phyloP scores from a whole-genome alignment of 192 early-diverging fungal genomes.

The Coemansia sp. region DNA sequence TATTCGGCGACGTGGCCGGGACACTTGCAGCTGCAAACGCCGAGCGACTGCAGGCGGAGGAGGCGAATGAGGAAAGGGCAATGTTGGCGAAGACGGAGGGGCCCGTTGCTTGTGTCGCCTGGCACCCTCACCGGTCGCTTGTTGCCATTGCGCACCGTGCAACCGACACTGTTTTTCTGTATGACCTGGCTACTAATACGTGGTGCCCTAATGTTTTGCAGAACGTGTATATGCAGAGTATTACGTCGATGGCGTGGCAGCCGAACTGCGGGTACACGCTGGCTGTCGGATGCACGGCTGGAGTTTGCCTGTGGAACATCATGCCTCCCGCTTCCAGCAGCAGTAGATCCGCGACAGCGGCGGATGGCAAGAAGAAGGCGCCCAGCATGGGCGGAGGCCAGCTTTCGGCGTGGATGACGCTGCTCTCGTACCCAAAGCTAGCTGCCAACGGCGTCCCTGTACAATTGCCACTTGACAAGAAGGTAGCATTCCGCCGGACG shows the following conservation, averaged over 20 bases:
- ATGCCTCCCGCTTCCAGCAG: constrained; percentile 13
- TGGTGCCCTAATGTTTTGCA: constrained; percentile 52
- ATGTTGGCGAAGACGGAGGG: constrained; percentile 47
- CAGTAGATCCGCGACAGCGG: background rate
- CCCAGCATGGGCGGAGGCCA: constrained; percentile 29
- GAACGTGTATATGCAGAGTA: constrained; percentile 43
- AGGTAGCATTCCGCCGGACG: constrained; percentile 15
- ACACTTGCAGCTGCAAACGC: constrained; percentile 32
- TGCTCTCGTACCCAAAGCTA: constrained; percentile 37
- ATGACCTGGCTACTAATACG: constrained; percentile 61
- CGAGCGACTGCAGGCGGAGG: constrained; percentile 17
- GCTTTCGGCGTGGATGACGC: constrained; percentile 49
- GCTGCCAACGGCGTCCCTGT: constrained; percentile 11
- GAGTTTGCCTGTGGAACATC: constrained; percentile 54
- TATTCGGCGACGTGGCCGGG: constrained; percentile 32
- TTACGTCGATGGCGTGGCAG: constrained; percentile 54
- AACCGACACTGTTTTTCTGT: constrained; percentile 66
- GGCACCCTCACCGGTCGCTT: constrained; percentile 71
- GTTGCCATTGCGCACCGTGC: constrained; percentile 68
- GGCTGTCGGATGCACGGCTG: constrained; percentile 45
- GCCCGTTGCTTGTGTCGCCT: constrained; percentile 64
- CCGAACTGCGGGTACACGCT: constrained; percentile 47
- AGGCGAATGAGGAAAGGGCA: constrained; percentile 26
- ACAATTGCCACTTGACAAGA: constrained; percentile 5
- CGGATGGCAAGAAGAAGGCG: constrained; percentile 15